Evolutionary conservation across 257 asterid species (phyloP).

Genomic region (Agastache rugosa): DNA sequence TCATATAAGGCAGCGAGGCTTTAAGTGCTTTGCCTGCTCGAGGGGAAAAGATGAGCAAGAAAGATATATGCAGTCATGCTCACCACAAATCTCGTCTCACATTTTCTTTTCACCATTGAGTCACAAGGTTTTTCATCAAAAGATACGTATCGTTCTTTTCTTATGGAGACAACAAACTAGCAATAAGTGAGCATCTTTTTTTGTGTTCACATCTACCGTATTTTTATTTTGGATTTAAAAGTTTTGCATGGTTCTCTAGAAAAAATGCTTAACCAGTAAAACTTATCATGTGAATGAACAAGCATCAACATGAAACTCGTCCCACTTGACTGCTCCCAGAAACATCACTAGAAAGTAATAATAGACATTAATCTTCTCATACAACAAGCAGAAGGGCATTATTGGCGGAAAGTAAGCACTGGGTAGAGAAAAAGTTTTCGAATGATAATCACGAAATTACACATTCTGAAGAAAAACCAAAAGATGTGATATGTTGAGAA

Average conservation of each 20-base stretch:
- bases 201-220: neutral
- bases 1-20: neutral
- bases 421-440: neutral
- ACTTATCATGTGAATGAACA: neutral
- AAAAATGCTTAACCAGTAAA: neutral
- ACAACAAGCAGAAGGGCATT: neutral
- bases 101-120: neutral
- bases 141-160: constrained; percentile 1
- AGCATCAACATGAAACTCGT: neutral
- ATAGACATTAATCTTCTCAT: neutral
- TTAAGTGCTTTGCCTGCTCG: neutral
- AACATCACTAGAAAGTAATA: neutral
- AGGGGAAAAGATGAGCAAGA: constrained; percentile 2
- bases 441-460: constrained; percentile 5
- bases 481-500: constrained; percentile 12
- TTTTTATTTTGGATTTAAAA: neutral
- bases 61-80: neutral
- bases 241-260: neutral
- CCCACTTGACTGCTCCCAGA: neutral
- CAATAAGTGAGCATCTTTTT: neutral
- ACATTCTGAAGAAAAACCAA: constrained; percentile 21
- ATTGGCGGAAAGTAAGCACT: neutral
- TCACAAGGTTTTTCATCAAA: neutral
- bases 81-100: neutral
- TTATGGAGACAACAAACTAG: constrained; percentile 4